Conservation (phyloP, 2,329 filamentous ascomycete genomes). For the Diaporthe australafricana region DNA sequence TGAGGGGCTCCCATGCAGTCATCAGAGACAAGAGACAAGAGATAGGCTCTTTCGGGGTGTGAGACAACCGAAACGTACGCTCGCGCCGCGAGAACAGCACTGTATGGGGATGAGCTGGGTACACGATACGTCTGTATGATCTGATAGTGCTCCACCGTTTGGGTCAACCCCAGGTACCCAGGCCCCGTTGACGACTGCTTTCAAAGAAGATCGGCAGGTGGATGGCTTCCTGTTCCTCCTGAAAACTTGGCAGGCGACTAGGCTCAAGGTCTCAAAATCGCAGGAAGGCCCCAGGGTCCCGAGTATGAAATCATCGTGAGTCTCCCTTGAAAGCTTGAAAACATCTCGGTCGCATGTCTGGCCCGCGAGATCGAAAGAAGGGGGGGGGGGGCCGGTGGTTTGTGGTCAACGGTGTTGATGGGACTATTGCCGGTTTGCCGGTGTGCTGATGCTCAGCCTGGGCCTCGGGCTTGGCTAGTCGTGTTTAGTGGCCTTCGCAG, state of each 20-base stretch:
- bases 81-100: conserved; percentile 13
- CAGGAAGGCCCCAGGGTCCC: not conserved
- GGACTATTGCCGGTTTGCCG: conserved; percentile 22
- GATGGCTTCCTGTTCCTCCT: conserved; percentile 8
- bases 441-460: conserved; percentile 10
- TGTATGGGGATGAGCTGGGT: conserved; percentile 11
- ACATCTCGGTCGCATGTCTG: not conserved
- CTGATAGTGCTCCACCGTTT: conserved; percentile 15
- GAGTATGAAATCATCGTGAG: conserved; percentile 25
- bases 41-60: conserved; percentile 1
- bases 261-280: not conserved
- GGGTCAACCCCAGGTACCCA: conserved; percentile 13
- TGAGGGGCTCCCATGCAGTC: conserved; percentile 14
- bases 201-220: conserved; percentile 18
- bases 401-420: not conserved
- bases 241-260: conserved; percentile 23
- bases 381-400: not conserved
- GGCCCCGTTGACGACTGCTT: conserved; percentile 15
- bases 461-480: conserved; percentile 19
- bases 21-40: conserved; percentile 1
- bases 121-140: conserved; percentile 21
- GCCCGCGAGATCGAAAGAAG: not conserved
- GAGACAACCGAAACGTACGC: not conserved
- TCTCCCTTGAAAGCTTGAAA: not conserved
- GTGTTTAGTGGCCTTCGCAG: conserved; percentile 1